phyloP scores from a whole-genome alignment of 805 yeast genomes.

The Saccharomycopsis fodiens region DNA sequence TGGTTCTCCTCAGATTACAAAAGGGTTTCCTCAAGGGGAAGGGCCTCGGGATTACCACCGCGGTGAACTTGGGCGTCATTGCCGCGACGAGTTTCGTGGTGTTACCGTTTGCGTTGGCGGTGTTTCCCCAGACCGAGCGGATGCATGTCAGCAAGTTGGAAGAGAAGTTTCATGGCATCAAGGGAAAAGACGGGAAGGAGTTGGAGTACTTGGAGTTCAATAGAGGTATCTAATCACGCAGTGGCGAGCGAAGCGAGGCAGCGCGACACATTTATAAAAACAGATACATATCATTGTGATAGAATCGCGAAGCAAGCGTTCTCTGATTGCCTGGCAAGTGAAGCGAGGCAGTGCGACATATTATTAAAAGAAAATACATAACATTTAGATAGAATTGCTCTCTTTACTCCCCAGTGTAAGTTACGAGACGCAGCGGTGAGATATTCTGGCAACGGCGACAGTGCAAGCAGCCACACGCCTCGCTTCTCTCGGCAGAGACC shows the following conservation, averaged over 20 bases:
- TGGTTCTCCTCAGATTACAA: conserved; percentile 73
- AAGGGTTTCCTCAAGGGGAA: conserved; percentile 59
- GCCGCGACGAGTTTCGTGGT: conserved; percentile 79
- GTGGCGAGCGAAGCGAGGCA: too few species aligned
- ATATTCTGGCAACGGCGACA: too few species aligned
- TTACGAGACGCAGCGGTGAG: too few species aligned
- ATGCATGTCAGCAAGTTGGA: conserved; percentile 59
- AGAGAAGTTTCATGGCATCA: conserved; percentile 49
- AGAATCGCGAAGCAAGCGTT: neutral
- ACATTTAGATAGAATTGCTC: too few species aligned
- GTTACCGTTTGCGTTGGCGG: conserved; percentile 90
- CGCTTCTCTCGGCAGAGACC: too few species aligned
- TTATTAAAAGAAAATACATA: too few species aligned
- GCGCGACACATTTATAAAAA: neutral
- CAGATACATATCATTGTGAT: neutral
- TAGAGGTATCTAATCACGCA: conserved; percentile 93
- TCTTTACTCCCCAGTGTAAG: too few species aligned
- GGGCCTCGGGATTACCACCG: conserved; percentile 54
- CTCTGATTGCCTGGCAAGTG: too few species aligned
- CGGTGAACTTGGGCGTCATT: conserved; percentile 79
- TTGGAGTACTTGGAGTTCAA: conserved; percentile 71
- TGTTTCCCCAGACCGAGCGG: conserved; percentile 83
- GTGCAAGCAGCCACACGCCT: too few species aligned
- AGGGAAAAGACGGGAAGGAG: conserved; percentile 51
- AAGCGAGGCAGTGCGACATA: too few species aligned